Conservation (phyloP, 495 filamentous ascomycete genomes). For the Annulohypoxylon nitens region DNA sequence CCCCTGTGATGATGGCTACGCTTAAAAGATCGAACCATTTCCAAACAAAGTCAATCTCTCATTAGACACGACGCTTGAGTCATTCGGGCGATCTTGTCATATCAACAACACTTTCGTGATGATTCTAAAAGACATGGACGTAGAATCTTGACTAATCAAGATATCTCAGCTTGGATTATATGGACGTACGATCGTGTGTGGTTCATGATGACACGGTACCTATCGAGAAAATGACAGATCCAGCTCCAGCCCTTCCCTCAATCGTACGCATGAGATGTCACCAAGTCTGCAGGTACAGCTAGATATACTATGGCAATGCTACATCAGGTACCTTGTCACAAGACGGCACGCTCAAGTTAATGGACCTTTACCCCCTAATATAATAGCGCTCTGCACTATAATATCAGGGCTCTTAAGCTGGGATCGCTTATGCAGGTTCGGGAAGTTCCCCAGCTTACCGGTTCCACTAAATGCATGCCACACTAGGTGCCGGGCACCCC, state of each 20-base stretch:
- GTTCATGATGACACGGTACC: conserved; percentile 18
- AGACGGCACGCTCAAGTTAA: conserved; percentile 3
- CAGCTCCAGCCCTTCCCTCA: conserved; percentile 13
- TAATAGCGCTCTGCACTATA: conserved; percentile 17
- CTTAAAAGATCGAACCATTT: conserved; percentile 63
- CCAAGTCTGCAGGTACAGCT: conserved; percentile 11
- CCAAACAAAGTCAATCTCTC: conserved; percentile 61
- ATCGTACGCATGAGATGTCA: conserved; percentile 3
- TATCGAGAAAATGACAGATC: conserved; percentile 6
- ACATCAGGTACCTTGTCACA: conserved; percentile 15
- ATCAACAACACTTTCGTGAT: too few species aligned
- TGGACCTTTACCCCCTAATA: conserved; percentile 24
- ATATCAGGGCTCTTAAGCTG: conserved; percentile 8
- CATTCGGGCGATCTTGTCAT: too few species aligned
- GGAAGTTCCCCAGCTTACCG: conserved; percentile 26
- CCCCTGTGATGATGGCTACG: conserved; percentile 66
- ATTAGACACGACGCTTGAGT: conserved; percentile 62
- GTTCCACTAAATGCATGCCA: conserved; percentile 11
- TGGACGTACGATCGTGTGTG: neutral
- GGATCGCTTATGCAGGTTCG: conserved; percentile 17
- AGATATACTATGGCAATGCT: conserved; percentile 3
- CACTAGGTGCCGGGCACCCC: conserved; percentile 18
- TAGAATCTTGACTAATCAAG: conserved; percentile 9
- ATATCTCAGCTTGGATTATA: neutral
- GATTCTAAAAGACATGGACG: neutral